phyloP scores from a whole-genome alignment of 1,139 yeast species.

The Geotrichum cucujoidarum region DNA sequence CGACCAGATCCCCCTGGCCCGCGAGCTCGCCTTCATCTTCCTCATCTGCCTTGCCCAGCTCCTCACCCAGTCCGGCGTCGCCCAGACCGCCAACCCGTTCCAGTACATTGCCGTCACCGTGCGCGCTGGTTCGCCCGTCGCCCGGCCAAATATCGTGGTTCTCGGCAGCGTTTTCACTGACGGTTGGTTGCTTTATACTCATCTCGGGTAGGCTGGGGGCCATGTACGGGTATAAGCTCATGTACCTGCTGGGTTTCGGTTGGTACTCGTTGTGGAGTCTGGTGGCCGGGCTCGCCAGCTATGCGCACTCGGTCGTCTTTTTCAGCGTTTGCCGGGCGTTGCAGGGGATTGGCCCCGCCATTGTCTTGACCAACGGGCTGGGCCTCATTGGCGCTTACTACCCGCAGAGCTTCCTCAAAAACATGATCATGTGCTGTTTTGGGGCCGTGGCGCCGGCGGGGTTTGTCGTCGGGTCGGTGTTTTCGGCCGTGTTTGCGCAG shows the following conservation, averaged over 20 bases:
- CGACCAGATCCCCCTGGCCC: constrained; percentile 8
- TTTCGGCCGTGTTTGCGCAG: constrained; percentile 44
- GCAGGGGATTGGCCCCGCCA: constrained; percentile 59
- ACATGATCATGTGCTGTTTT: constrained; percentile 45
- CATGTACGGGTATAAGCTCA: constrained; percentile 50
- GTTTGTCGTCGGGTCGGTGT: constrained; percentile 47
- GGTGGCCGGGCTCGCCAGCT: constrained; percentile 48
- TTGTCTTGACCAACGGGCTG: constrained; percentile 52
- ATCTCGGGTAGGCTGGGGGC: constrained; percentile 64
- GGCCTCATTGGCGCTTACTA: constrained; percentile 52
- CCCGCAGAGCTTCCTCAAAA: constrained; percentile 43
- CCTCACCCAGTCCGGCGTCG: constrained; percentile 47
- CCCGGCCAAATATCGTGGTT: constrained; percentile 58
- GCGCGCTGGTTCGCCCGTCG: constrained; percentile 31
- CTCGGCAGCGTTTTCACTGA: constrained; percentile 52
- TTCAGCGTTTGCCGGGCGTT: constrained; percentile 51
- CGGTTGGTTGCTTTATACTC: constrained; percentile 59
- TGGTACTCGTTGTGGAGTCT: constrained; percentile 50
- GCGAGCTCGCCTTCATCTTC: constrained; percentile 32
- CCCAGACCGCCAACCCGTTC: constrained; percentile 44
- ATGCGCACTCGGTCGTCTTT: constrained; percentile 40
- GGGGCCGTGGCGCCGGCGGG: constrained; percentile 62
- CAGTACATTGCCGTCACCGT: constrained; percentile 41
- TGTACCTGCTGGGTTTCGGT: constrained; percentile 46
- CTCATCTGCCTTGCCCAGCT: constrained; percentile 44